Percentiles rank a stretch among this genome's conserved stretches.
Evolutionary conservation across 257 asterid genomes (phyloP).

Genomic region (Cordia subcordata): DNA sequence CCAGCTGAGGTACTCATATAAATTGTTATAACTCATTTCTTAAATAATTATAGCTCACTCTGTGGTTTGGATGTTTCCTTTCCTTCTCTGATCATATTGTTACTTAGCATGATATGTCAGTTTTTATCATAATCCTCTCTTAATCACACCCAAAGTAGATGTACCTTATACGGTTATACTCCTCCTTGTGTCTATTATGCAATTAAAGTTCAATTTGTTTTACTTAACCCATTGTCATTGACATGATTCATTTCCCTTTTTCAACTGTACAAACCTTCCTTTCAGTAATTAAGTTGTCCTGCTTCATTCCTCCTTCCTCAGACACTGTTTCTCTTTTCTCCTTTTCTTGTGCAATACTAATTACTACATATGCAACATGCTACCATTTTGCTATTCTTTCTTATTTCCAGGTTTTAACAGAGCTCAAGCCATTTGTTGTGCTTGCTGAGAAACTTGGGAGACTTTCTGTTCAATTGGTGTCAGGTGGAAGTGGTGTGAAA

Average conservation of each 20-base stretch:
- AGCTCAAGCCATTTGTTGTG: constrained; percentile 78
- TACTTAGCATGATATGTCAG: background rate
- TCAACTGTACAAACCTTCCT: too few species aligned
- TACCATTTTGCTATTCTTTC: constrained; percentile 3
- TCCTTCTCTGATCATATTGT: background rate
- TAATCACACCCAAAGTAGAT: too few species aligned
- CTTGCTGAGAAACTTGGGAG: constrained; percentile 95
- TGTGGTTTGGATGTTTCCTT: too few species aligned
- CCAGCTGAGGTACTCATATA: constrained; percentile 64
- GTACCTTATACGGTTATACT: too few species aligned
- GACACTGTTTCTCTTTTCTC: background rate
- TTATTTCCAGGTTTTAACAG: constrained; percentile 58
- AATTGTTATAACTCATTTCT: too few species aligned
- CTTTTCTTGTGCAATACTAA: background rate
- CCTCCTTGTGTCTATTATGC: too few species aligned
- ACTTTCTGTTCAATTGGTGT: constrained; percentile 86
- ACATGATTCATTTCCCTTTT: too few species aligned
- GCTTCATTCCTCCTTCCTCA: too few species aligned
- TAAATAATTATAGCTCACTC: background rate
- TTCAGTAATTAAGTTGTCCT: too few species aligned
- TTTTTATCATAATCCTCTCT: background rate
- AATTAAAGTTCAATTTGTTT: too few species aligned
- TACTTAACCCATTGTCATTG: too few species aligned
- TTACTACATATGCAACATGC: background rate
- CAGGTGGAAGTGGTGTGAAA: constrained; percentile 86